Evolutionary conservation across 2,329 filamentous ascomycete genomes (phyloP), one percentile per base, ranked within the genome.

Genomic region (Coniochaeta hoffmannii): DNA sequence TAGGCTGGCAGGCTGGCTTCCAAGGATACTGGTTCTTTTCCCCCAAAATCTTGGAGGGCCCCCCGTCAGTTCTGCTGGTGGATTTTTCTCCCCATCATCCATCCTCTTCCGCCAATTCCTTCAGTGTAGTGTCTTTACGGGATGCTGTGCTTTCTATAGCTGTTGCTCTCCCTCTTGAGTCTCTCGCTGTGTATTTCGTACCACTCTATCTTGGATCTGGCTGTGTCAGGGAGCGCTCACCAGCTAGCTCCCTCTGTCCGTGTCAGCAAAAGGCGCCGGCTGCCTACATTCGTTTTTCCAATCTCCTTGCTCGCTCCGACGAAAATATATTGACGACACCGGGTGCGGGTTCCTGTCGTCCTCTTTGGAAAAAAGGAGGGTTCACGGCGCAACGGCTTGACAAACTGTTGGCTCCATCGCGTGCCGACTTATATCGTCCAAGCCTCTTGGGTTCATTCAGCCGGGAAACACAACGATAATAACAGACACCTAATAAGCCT

Each of bases 261-360:
- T 46, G 41, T 46, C 41, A 46, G 41, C n/a, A 32, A 32, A 46
- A 46, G 49, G 31, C 28, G 28, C 49, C 49, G 49, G 49, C 49
- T 51, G 31, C 49, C 49, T n/a, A 51, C 49, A 51, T 51, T 51
- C 49, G 26, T 34, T 51, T 32, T 51, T 34, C n/a, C 28, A 7
- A 6, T 34, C 30, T 34, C 30, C 12, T 12, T 31, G 2, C 17
- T 24, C 28, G 26, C 24, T 22, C 41, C 57, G 44, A 50, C 58
- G 55, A 56, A 36, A 59, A 57, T 64, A 55, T 60, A 64, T 61
- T 58, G 61, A 63, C 62, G 58, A 66, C 64, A 60, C 56, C 61
- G 60, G 49, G 60, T 62, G 64, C 62, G 63, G 63, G 62, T 59
- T 62, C 57, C 38, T 58, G 50, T 59, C 53, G 55, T 56, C 56